A percentile compares a stretch with the other conserved stretches of the same genome.
These are phyloP conservation scores for Meyerozyma elateridarum DNA, from an alignment of 1,139 yeast genomes.

Conservation along the genomic window DNA sequence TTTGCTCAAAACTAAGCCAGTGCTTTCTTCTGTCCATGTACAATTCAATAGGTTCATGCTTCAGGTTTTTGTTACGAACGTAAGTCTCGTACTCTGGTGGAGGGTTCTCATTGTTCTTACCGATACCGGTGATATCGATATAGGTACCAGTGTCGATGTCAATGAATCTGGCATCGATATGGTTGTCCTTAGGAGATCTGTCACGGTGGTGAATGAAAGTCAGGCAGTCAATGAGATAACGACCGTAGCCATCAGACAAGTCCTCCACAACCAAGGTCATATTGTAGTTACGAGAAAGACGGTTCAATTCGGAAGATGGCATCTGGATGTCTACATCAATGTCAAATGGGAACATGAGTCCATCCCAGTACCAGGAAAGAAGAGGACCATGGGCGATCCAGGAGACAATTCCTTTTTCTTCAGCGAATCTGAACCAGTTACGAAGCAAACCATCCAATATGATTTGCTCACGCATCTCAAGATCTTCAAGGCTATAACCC, in stretches of 20 bases:
- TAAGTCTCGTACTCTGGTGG: constrained; percentile 25
- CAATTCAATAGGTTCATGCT: constrained; percentile 18
- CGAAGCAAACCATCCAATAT: constrained; percentile 29
- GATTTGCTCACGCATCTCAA: constrained; percentile 18
- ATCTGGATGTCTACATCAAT: constrained; percentile 14
- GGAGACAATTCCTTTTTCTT: constrained; percentile 18
- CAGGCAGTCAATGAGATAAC: constrained; percentile 12
- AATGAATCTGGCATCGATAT: constrained; percentile 14
- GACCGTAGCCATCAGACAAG: constrained; percentile 11
- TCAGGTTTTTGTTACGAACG: constrained; percentile 12
- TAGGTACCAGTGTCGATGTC: constrained; percentile 14
- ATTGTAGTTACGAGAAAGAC: constrained; percentile 10
- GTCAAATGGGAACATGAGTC: constrained; percentile 15
- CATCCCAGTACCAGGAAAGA: constrained; percentile 21
- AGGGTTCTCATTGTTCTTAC: constrained; percentile 10
- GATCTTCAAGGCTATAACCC: constrained; percentile 20
- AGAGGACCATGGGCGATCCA: constrained; percentile 9
- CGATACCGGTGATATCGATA: constrained; percentile 14
- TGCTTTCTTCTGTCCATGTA: constrained; percentile 36
- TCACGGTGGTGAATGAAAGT: constrained; percentile 12
- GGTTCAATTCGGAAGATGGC: constrained; percentile 12
- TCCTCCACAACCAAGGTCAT: constrained; percentile 14
- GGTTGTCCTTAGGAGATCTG: constrained; percentile 10
- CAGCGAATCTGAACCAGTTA: constrained; percentile 32
- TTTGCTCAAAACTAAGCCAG: constrained; percentile 28